phyloP scores from a whole-genome alignment of 1,284 basidiomycete genomes.

The Pseudozyma thailandica region DNA sequence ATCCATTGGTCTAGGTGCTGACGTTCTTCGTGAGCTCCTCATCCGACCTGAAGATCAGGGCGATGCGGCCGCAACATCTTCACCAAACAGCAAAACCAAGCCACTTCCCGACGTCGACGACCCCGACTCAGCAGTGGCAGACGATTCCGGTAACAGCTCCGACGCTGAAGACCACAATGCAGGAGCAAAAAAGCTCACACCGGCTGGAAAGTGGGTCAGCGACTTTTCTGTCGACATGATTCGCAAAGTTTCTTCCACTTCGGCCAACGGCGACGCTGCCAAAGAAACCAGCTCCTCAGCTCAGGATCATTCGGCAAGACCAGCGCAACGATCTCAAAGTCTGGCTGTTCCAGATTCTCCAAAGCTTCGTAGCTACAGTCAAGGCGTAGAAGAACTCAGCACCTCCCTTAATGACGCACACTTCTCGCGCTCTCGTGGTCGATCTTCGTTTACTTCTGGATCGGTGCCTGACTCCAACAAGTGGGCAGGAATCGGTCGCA shows the following conservation, averaged over 20 bases:
- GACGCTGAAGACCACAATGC: conserved; percentile 18
- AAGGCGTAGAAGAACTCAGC: conserved; percentile 17
- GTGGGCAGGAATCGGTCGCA: conserved; percentile 53
- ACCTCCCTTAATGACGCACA: conserved; percentile 10
- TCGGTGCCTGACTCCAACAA: conserved; percentile 13
- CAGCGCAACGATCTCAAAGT: conserved; percentile 1
- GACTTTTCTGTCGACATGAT: conserved; percentile 47
- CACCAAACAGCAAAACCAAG: conserved; percentile 13
- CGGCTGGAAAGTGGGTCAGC: conserved; percentile 45
- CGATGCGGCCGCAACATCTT: not conserved
- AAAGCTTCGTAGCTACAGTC: conserved; percentile 34
- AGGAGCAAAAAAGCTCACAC: conserved; percentile 22
- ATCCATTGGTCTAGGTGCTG: conserved; percentile 78
- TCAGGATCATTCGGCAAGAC: not conserved
- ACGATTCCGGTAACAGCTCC: conserved; percentile 42
- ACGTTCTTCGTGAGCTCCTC: conserved; percentile 72
- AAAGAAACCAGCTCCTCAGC: conserved; percentile 3
- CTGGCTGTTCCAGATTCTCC: conserved; percentile 17
- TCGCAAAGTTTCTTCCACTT: conserved; percentile 25
- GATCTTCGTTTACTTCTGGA: conserved; percentile 19
- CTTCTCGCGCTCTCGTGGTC: conserved; percentile 14
- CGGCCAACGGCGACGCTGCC: not conserved
- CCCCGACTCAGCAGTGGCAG: conserved; percentile 30
- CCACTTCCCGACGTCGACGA: conserved; percentile 19
- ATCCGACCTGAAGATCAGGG: conserved; percentile 39